Evolutionary conservation across 257 asterid genomes (phyloP), one percentile per base, ranked within the genome.

Genomic region (Jacaranda copaia): DNA sequence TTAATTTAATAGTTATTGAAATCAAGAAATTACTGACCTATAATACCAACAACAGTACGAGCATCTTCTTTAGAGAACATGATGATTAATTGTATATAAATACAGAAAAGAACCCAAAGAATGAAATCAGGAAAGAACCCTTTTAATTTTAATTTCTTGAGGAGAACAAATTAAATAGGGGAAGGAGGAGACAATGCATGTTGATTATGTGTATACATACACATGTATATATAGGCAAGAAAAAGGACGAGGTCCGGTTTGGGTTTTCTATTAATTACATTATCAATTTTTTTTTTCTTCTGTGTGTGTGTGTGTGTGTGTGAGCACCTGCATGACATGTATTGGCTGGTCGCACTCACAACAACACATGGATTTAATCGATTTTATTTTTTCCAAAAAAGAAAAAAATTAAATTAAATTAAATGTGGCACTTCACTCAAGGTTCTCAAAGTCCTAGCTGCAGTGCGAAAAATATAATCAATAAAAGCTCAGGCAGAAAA

Each of bases 21-120:
- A 53, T 57, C 11, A 67, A 70, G 46, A 57, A 58, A 48, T 6
- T 5, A 42, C 87, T 66, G 64, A 90, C 98, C 98, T 75, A 88
- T 64, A 73, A 92, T 71, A 19, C 98, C 98, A 81, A 91, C 92
- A 35, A 72, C 64, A 8, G 85, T 88, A 6, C 97, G 89, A 58
- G 80, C 80, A 49, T 71, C 79, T 0, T 89, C 93, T 51, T 72
- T 79, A 42, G 90, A 78, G 32, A 89, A 38, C 96, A 90, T 90
- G 80, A 6, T 52, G 3, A 48, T 48, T 11, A 52, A 12, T 45
- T 75, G 14, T 3, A 58, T 35, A 72, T 1, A 19, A 55, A 7
- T 8, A 66, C 5, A 48, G 5, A 39, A n/a, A 51, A 15, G 5
- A 42, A 43, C 4, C 64, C 6, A 6, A 52, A 11, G 2, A 39